Evolutionary conservation across 768 basidiomycete species (phyloP), one percentile per base, ranked within the genome.

Genomic region (Mycena galericulata): DNA sequence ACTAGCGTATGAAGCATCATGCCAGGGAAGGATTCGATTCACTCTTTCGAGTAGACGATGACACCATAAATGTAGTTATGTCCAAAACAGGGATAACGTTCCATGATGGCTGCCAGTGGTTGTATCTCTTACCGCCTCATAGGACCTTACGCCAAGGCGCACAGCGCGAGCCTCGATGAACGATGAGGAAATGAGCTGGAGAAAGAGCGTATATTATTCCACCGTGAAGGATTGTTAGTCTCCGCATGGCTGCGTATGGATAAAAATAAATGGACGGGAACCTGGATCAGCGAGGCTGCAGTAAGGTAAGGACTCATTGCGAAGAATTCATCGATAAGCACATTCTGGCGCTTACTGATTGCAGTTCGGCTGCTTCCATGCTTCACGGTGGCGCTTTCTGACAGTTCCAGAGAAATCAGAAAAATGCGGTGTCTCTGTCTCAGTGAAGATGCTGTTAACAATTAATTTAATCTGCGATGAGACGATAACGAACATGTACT

Each of bases 141-240:
- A 45, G 29, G 45, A 47, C 29, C 57, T 46, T 47, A 59, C 45
- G 8, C 57, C 46, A 59, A 47, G 24, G 57, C 41, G 57, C 43
- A 59, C 57, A 59, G 30, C 57, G 24, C 57, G 57, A 46, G 43
- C 57, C 57, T 46, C 46, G 17, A 41, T 45, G 18, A 46, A 46
- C 43, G 57, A 20, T 59, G 29, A 59, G 57, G 27, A 59, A 59
- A 58, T 58, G 41, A 58, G 41, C 56, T 45, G 53, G 8, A 38
- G 53, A 54, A 32, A 32, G 57, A 59, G 57, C 32, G 43, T 47
- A 59, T 59, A 34, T 46, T 59, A 59, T 59, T 59, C 43, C 41
- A 30, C 57, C 43, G 57, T 59, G 57, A 46, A 59, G 18, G 57
- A 46, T 47, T 59, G 29, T 24, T 59, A 59, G 30, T 47, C 43